Percentiles rank a stretch among this genome's conserved stretches.
phyloP scores from a whole-genome alignment of 495 filamentous ascomycete species.

The Diplogelasinospora grovesii region DNA sequence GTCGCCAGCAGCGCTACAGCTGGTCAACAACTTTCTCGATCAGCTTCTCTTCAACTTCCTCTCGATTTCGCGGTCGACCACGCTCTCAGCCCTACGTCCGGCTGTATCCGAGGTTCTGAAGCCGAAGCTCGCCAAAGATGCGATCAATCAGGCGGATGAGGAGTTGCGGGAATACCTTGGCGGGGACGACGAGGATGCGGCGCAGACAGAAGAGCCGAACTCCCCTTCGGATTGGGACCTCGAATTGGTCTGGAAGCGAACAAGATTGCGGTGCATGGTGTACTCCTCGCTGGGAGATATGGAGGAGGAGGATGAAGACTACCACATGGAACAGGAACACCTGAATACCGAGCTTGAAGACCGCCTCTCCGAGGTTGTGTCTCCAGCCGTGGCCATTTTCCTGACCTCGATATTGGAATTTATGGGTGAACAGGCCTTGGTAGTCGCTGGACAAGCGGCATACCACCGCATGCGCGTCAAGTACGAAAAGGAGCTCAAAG shows the following conservation, averaged over 20 bases:
- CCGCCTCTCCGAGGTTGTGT: slow-evolving; percentile 60
- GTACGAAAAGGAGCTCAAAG: slow-evolving; percentile 44
- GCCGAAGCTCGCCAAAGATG: slow-evolving; percentile 77
- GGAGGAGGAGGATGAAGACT: slow-evolving; percentile 95
- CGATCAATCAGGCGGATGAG: slow-evolving; percentile 81
- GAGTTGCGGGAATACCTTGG: slow-evolving; percentile 85
- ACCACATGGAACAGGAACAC: slow-evolving; percentile 66
- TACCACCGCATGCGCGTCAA: slow-evolving; percentile 58
- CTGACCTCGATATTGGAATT: slow-evolving; percentile 91
- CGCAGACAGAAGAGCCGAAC: slow-evolving; percentile 47
- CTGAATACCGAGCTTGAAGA: slow-evolving; percentile 50
- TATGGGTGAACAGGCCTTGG: slow-evolving; percentile 82
- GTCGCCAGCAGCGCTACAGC: slow-evolving; percentile 63
- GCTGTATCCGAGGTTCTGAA: slow-evolving; percentile 85
- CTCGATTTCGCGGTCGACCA: slow-evolving; percentile 70
- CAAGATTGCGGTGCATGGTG: slow-evolving; percentile 91
- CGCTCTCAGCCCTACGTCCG: slow-evolving; percentile 67
- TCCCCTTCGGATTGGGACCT: slow-evolving; percentile 67
- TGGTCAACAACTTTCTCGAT: slow-evolving; percentile 91
- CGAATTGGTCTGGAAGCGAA: slow-evolving; percentile 83
- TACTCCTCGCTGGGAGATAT: slow-evolving; percentile 94
- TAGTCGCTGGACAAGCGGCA: slow-evolving; percentile 83
- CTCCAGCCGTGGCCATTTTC: slow-evolving; percentile 90
- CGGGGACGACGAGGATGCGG: slow-evolving; percentile 61
- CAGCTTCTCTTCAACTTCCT: slow-evolving; percentile 88